phyloP scores from a whole-genome alignment of 2,329 filamentous ascomycete genomes.

The Diatrype stigma region DNA sequence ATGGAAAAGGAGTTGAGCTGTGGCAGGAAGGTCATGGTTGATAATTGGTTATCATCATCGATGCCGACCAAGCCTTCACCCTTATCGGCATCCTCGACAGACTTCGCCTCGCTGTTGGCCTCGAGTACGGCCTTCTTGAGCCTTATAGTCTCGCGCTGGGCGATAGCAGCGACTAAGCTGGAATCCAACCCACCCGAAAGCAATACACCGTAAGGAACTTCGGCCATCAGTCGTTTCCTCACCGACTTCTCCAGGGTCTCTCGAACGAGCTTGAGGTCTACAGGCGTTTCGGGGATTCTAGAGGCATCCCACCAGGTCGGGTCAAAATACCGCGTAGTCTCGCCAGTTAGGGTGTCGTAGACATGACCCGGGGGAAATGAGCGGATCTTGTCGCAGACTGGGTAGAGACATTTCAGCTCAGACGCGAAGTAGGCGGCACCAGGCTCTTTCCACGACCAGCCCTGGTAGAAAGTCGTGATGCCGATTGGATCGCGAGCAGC shows the following conservation, averaged over 20 bases:
- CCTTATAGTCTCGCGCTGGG: conserved; percentile 83
- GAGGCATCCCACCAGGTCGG: conserved; percentile 87
- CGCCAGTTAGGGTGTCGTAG: conserved; percentile 88
- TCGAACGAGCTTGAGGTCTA: conserved; percentile 80
- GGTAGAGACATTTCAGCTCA: conserved; percentile 88
- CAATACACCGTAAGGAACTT: conserved; percentile 95
- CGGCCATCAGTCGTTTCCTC: conserved; percentile 95
- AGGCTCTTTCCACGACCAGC: conserved; percentile 78
- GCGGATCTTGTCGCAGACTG: conserved; percentile 92
- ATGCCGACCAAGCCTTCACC: conserved; percentile 83
- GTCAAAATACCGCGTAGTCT: conserved; percentile 83
- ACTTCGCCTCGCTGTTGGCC: conserved; percentile 36
- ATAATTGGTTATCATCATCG: conserved; percentile 85
- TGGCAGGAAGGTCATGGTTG: conserved; percentile 84
- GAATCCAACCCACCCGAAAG: conserved; percentile 95
- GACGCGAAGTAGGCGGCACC: conserved; percentile 92
- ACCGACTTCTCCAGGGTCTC: conserved; percentile 85
- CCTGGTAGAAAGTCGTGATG: conserved; percentile 96
- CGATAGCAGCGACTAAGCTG: conserved; percentile 89
- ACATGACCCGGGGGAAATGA: conserved; percentile 93
- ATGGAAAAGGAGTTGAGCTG: conserved; percentile 99
- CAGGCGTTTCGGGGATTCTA: conserved; percentile 71
- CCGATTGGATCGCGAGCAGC: conserved; percentile 96
- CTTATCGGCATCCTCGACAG: conserved; percentile 49
- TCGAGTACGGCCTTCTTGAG: conserved; percentile 63